Base-by-base conservation (phyloP, 2,329 filamentous ascomycete genomes). In the Botrytis squamosa region DNA sequence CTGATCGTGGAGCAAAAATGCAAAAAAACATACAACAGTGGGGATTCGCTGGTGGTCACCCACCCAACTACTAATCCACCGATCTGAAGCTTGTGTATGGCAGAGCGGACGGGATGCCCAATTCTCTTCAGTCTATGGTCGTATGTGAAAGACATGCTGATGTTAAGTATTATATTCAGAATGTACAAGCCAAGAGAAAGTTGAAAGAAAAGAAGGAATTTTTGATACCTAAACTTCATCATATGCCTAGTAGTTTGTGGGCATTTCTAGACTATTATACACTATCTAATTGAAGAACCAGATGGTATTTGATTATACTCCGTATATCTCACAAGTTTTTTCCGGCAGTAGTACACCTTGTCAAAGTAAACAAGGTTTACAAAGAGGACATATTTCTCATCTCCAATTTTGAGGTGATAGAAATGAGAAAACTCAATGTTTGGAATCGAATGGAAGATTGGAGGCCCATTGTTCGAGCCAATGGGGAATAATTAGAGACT, bases 1-100 rank as follows among this genome's bases (percentile, higher is more conserved):
- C 20, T 25, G 29, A 6, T n/a, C n/a, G 7, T 3, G 14, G 9
- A 44, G 0, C n/a, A 52, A 70, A 33, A 33, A 8, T 8, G 4
- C 7, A 16, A 59, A 59, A 70, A 42, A 9, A 70, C 67, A 70
- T 70, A 70, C 67, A 60, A 70, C 67, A 70, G 67, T 40, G 16
- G 52, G 67, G 67, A 70, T 60, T 70, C 67, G 67, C 67, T 70
- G 67, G 67, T 70, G 67, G 67, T 70, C 67, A 70, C 67, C 67
- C 52, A 70, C 67, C 67, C 67, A 70, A 70, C 67, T 70, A 70
- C 67, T 60, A 70, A 70, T 70, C 52, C 22, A 40, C 67, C 49
- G 67, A 70, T 70, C 67, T 42, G 42, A 42, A 42, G 67, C 49
- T 70, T 70, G 55, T 70, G 52, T 70, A 70, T 70, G 67, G 40